These are phyloP conservation scores for Fusarium sacchari DNA, from an alignment of 2,329 filamentous ascomycete genomes.

Conservation along the genomic window DNA sequence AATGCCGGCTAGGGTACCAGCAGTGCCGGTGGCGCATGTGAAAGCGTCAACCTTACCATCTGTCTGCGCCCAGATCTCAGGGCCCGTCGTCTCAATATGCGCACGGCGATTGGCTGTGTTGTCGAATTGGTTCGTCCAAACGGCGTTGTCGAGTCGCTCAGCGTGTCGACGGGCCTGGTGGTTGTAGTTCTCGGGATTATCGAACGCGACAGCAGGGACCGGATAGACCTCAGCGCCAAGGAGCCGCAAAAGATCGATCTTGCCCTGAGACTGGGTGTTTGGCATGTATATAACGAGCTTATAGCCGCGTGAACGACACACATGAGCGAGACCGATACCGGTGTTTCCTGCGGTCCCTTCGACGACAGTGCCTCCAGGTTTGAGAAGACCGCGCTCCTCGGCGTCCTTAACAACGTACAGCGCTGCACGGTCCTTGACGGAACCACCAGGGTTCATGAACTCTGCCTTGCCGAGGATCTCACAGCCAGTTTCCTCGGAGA, in stretches of 20 bases:
- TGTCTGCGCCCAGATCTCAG: constrained; percentile 97
- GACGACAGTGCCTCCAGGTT: constrained; percentile 90
- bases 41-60: constrained; percentile 88
- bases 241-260: constrained; percentile 90
- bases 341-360: constrained; percentile 98
- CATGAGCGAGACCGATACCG: constrained; percentile 95
- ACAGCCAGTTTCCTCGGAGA: constrained; percentile 92
- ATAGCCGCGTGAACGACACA: constrained; percentile 92
- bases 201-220: constrained; percentile 93
- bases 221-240: constrained; percentile 96
- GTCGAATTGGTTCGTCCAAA: constrained; percentile 99
- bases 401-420: constrained; percentile 94
- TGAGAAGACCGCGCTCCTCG: constrained; percentile 84
- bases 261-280: constrained; percentile 97
- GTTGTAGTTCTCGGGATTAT: constrained; percentile 97
- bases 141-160: constrained; percentile 84
- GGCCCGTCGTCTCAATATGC: constrained; percentile 95
- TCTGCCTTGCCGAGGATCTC: constrained; percentile 96
- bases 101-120: constrained; percentile 93
- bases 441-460: constrained; percentile 98
- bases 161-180: constrained; percentile 93
- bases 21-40: constrained; percentile 94
- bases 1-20: constrained; percentile 87
- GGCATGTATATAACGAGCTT: constrained; percentile 99
- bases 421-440: constrained; percentile 95